Conservation (phyloP, 148 eudicot genomes). For the Selenicereus undatus region DNA sequence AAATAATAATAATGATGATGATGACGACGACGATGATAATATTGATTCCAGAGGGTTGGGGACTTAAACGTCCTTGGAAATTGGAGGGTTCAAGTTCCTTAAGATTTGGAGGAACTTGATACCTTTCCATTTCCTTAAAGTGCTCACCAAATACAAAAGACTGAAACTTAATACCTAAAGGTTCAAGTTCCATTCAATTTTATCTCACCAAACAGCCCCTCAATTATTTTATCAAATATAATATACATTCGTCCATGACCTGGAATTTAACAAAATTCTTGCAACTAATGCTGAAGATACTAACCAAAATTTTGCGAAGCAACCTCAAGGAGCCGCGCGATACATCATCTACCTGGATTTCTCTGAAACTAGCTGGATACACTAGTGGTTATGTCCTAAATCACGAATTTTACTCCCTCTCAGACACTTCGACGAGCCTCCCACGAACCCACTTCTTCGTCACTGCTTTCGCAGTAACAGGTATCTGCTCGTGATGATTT, state of each 20-base stretch:
- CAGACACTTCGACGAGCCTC: constrained; percentile 71
- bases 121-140: too few relatives aligned
- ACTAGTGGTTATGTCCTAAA: neutral
- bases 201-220: too few relatives aligned
- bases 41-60: too few relatives aligned
- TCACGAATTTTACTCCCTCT: constrained; percentile 31
- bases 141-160: too few relatives aligned
- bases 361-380: neutral
- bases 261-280: neutral
- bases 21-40: too few relatives aligned
- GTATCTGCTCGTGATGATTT: constrained; percentile 10
- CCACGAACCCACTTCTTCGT: constrained; percentile 89
- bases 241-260: neutral
- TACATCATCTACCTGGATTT: neutral
- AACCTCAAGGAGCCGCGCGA: constrained; percentile 1
- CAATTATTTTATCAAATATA: neutral
- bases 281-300: neutral
- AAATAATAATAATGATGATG: too few relatives aligned
- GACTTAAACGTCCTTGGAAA: too few relatives aligned
- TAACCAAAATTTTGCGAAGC: neutral
- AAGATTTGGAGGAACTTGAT: too few relatives aligned
- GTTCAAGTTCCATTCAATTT: too few relatives aligned
- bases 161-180: too few relatives aligned
- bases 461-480: constrained; percentile 17
- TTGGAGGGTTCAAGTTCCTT: too few relatives aligned